Evolutionary conservation across 2,329 filamentous ascomycete species (phyloP).

Genomic region (Fusarium sp.): DNA sequence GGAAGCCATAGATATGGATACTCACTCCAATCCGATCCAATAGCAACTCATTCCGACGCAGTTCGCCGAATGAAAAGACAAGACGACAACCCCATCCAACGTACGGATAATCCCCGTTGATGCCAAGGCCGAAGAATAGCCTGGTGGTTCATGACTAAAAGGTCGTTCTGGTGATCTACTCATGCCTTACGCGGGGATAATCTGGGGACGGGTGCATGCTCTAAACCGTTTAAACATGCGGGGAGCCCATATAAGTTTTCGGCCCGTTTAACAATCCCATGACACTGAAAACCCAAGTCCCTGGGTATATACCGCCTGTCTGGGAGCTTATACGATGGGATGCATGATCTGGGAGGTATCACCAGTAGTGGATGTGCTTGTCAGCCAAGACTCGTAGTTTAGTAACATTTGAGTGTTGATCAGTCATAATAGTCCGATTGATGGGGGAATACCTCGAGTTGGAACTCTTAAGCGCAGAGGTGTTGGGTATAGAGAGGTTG

Average conservation of each 20-base stretch:
- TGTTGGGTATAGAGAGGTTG: neutral
- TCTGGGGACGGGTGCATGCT: slow-evolving; percentile 28
- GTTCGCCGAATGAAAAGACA: neutral
- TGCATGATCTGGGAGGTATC: neutral
- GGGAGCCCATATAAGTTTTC: slow-evolving; percentile 25
- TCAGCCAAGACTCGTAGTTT: slow-evolving; percentile 1
- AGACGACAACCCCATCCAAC: neutral
- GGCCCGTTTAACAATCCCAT: slow-evolving; percentile 33
- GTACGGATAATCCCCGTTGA: neutral
- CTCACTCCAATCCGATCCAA: neutral
- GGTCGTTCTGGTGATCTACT: neutral
- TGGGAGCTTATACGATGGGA: neutral
- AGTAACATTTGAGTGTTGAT: neutral
- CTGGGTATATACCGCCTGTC: neutral
- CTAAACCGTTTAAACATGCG: slow-evolving; percentile 33
- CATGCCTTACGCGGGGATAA: slow-evolving; percentile 35
- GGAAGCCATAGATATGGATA: neutral
- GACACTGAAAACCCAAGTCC: slow-evolving; percentile 9
- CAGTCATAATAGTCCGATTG: neutral
- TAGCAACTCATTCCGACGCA: neutral
- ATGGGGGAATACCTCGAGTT: neutral
- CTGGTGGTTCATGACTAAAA: neutral
- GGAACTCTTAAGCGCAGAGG: neutral
- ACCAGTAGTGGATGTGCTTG: slow-evolving; percentile 10
- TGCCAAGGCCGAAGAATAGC: slow-evolving; percentile 8